Base-by-base conservation (phyloP, 2,329 filamentous ascomycete species). In the Myrmaecium sp. region DNA sequence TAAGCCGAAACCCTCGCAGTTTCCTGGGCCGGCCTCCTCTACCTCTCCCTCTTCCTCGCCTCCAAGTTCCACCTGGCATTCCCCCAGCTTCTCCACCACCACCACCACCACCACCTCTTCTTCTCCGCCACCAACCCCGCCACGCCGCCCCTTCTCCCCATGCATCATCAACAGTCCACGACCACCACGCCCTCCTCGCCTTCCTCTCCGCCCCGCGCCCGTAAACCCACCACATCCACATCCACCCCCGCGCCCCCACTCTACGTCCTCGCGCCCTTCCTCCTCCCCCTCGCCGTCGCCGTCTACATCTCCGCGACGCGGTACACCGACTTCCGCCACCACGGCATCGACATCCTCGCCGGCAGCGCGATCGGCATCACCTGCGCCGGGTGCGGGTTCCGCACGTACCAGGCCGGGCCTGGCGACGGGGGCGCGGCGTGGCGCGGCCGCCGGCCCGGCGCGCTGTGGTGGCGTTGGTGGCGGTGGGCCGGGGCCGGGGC, bases 371-470 rank as follows among this genome's bases (percentile, higher is more conserved):
- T 94, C 34, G 86, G 86, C 6, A 64, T 74, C 9, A 52, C 72
- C 23, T 68, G 68, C 19, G 68, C 79, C 12, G 73, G 74, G 46
- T 71, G 86, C 38, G 67, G 74, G 3, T 93, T 93, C 57, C 64
- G 78, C 14, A 81, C 75, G 57, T 94, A 93, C 46, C 82, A 94
- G n/a, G n/a, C n/a, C n/a, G n/a, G n/a, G n/a, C n/a, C n/a, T n/a
- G n/a, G n/a, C n/a, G n/a, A n/a, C n/a, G n/a, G n/a, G n/a, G n/a
- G n/a, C n/a, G n/a, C n/a, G n/a, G n/a, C n/a, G n/a, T n/a, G n/a
- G n/a, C n/a, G n/a, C n/a, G n/a, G n/a, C n/a, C n/a, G n/a, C n/a
- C n/a, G n/a, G n/a, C n/a, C n/a, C n/a, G n/a, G n/a, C n/a, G n/a
- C n/a, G n/a, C n/a, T n/a, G n/a, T n/a, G n/a, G n/a, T n/a, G n/a